These are phyloP conservation scores for Crucihimalaya himalaica DNA, from an alignment of 345 rosid genomes.

Conservation along the genomic window DNA sequence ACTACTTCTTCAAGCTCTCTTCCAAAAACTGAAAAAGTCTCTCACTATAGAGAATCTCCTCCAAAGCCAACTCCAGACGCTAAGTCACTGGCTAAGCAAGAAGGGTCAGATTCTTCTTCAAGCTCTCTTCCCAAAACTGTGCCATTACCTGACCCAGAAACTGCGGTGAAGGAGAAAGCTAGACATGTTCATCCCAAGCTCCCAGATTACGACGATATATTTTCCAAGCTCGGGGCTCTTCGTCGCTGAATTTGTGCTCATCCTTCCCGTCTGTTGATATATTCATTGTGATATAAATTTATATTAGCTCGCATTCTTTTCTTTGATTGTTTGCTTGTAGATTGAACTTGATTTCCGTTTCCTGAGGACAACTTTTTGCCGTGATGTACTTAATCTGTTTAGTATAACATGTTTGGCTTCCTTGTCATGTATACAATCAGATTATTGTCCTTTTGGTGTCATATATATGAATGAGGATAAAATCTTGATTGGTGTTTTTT, in stretches of 20 bases:
- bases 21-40: slow-evolving; percentile 32
- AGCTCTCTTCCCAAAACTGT: slow-evolving; percentile 34
- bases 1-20: slow-evolving; percentile 27
- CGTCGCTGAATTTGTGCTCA: slow-evolving; percentile 31
- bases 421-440: background rate
- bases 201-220: slow-evolving; percentile 70
- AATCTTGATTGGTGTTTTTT: background rate
- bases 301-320: slow-evolving; percentile 19
- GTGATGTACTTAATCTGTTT: background rate
- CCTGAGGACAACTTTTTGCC: background rate
- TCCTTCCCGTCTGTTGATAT: too few species aligned
- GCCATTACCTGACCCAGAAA: slow-evolving; percentile 39
- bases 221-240: slow-evolving; percentile 60
- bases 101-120: slow-evolving; percentile 33
- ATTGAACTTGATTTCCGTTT: background rate
- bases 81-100: slow-evolving; percentile 40
- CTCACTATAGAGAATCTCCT: slow-evolving; percentile 28
- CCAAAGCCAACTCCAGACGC: slow-evolving; percentile 16
- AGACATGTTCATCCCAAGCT: slow-evolving; percentile 92
- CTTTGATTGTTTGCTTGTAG: slow-evolving; percentile 19
- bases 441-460: background rate
- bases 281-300: slow-evolving; percentile 9
- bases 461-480: background rate
- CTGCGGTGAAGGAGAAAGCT: slow-evolving; percentile 45
- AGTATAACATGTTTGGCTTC: background rate